Evolutionary conservation across 1,284 basidiomycete species (phyloP), one percentile per base, ranked within the genome.

Genomic region (Trametes hirsuta): DNA sequence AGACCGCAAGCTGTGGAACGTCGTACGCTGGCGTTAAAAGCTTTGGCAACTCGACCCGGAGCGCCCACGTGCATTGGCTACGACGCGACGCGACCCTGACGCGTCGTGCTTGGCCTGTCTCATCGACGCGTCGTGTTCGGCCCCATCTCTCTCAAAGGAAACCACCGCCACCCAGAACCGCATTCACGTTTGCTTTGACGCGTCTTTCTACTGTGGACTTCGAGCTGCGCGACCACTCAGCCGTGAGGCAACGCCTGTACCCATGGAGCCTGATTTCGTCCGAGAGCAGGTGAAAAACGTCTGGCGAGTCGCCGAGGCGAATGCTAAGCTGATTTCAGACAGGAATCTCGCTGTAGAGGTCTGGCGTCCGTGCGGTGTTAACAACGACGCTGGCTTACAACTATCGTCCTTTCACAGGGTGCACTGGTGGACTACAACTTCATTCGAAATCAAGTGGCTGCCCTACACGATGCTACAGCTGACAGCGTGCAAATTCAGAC

Each of bases 201-300:
- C 39, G 39, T 40, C 4, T 40, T 40, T 40, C 39, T 12, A 12
- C 39, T 11, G 5, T 5, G 5, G 39, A 14, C 11, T 14, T 30
- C 1, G 30, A 30, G 8, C 30, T 30, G 30, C 4, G 30, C 30
- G 30, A 30, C 8, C 30, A 30, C 30, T 8, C 30, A 34, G n/a
- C 47, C 49, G 50, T 10, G n/a, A 8, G 14, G 18, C 12, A 11
- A 39, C 10, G 8, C 35, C 44, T 18, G 18, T 30, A 6, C 1
- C 46, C 21, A 64, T 64, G 63, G 63, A 61, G 34, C 48, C 58
- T 21, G 59, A 64, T 30, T 64, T 61, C 25, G 46, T 50, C 12
- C 39, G 46, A 12, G 54, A 53, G 22, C 59, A 61, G 35, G 55
- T 58, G 14, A 55, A 58, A 30, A 53, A 48, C 39, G 44, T 64